These are phyloP conservation scores for Pythium guiyangense DNA, from an alignment of 352 stramenopile species.

Conservation along the genomic window DNA sequence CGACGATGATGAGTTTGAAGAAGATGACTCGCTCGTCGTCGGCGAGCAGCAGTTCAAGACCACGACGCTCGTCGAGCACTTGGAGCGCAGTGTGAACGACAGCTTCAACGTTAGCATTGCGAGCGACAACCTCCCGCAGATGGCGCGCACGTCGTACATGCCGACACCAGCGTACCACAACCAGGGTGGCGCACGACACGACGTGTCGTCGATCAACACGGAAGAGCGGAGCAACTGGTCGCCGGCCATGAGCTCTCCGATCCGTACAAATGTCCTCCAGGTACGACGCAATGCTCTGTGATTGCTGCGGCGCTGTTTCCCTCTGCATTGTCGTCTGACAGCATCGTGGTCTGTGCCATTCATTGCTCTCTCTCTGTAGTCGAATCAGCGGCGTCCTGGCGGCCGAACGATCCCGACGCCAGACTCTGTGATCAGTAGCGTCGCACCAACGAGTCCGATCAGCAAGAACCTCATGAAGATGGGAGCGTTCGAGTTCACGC, in stretches of 20 bases:
- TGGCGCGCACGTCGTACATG: constrained; percentile 66
- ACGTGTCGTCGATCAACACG: constrained; percentile 45
- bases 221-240: constrained; percentile 47
- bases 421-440: constrained; percentile 69
- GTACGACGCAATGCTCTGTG: constrained; percentile 17
- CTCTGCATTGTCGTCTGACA: background rate
- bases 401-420: constrained; percentile 35
- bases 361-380: constrained; percentile 8
- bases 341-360: background rate
- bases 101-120: constrained; percentile 56
- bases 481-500: constrained; percentile 73
- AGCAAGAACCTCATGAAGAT: constrained; percentile 83
- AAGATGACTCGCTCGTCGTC: constrained; percentile 35
- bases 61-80: constrained; percentile 47
- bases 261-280: constrained; percentile 40
- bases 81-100: constrained; percentile 33
- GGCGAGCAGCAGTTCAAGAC: constrained; percentile 71
- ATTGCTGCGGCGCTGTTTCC: background rate
- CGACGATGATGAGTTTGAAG: constrained; percentile 17
- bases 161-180: constrained; percentile 24
- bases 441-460: constrained; percentile 53
- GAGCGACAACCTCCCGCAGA: constrained; percentile 56
- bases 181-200: constrained; percentile 24
- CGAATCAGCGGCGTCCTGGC: constrained; percentile 11
- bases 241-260: constrained; percentile 47